Conservation (phyloP, 495 filamentous ascomycete genomes). For the Bombardia bombarda region DNA sequence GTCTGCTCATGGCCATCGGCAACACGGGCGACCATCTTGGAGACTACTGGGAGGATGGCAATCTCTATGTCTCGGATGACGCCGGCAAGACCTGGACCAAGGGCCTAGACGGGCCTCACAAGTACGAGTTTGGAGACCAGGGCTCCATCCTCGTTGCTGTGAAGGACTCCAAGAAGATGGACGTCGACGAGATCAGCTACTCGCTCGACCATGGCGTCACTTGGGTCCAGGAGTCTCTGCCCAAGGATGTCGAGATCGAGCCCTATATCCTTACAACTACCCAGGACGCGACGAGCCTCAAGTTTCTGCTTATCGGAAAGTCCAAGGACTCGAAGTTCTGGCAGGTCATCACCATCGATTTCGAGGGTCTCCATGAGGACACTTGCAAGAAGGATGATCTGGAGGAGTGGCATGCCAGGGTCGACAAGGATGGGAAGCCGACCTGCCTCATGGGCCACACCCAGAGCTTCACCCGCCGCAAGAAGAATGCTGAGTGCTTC, state of each 20-base stretch:
- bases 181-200: conserved; percentile 52
- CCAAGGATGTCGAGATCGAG: conserved; percentile 51
- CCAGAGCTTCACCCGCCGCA: conserved; percentile 73
- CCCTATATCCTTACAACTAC: conserved; percentile 73
- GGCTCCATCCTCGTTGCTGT: conserved; percentile 82
- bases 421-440: conserved; percentile 69
- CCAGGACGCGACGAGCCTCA: conserved; percentile 81
- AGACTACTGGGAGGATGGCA: conserved; percentile 52
- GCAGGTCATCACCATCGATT: conserved; percentile 69
- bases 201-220: conserved; percentile 80
- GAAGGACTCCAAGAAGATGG: conserved; percentile 56
- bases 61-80: conserved; percentile 84
- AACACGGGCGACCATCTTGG: conserved; percentile 72
- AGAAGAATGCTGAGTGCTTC: conserved; percentile 81
- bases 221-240: conserved; percentile 61
- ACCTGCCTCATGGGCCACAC: conserved; percentile 93
- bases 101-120: conserved; percentile 73
- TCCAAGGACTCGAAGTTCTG: conserved; percentile 35
- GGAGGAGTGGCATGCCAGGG: conserved; percentile 77
- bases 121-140: conserved; percentile 90
- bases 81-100: conserved; percentile 76
- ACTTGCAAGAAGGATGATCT: conserved; percentile 77
- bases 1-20: conserved; percentile 85
- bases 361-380: conserved; percentile 68
- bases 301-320: conserved; percentile 68